A percentile compares a stretch with the other conserved stretches of the same genome.
These are phyloP conservation scores for Aureobasidium leucospermi DNA, from an alignment of 2,329 filamentous ascomycete genomes.

Conservation along the genomic window DNA sequence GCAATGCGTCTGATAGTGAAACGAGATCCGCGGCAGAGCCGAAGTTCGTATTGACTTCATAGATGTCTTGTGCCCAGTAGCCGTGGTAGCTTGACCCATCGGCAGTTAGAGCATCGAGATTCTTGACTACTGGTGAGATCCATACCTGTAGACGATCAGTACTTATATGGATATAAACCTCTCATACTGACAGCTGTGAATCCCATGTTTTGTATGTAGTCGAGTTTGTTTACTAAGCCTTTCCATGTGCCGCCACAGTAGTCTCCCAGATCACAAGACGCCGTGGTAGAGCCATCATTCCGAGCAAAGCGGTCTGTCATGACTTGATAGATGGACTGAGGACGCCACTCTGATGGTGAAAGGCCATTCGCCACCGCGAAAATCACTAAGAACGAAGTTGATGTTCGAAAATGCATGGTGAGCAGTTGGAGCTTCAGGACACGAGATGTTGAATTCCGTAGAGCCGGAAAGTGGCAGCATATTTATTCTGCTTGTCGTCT, in stretches of 20 bases:
- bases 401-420: not conserved
- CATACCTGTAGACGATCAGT: slow-evolving; percentile 25
- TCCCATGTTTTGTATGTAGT: slow-evolving; percentile 57
- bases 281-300: slow-evolving; percentile 32
- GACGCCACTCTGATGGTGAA: slow-evolving; percentile 30
- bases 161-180: not conserved
- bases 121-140: slow-evolving; percentile 50
- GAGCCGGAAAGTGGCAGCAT: not conserved
- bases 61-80: slow-evolving; percentile 48
- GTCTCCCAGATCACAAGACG: slow-evolving; percentile 25
- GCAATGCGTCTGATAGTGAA: slow-evolving; percentile 28
- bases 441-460: not conserved
- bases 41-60: slow-evolving; percentile 32
- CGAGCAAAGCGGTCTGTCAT: slow-evolving; percentile 37
- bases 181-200: slow-evolving; percentile 45
- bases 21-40: slow-evolving; percentile 31
- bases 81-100: slow-evolving; percentile 45
- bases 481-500: not conserved
- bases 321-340: slow-evolving; percentile 36
- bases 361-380: not conserved
- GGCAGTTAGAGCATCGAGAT: slow-evolving; percentile 28
- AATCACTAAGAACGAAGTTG: not conserved
- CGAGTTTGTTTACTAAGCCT: slow-evolving; percentile 52
- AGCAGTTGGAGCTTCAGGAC: not conserved
- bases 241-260: slow-evolving; percentile 59